Base-by-base conservation (phyloP, 2,329 filamentous ascomycete species). In the Colletotrichum sp. region DNA sequence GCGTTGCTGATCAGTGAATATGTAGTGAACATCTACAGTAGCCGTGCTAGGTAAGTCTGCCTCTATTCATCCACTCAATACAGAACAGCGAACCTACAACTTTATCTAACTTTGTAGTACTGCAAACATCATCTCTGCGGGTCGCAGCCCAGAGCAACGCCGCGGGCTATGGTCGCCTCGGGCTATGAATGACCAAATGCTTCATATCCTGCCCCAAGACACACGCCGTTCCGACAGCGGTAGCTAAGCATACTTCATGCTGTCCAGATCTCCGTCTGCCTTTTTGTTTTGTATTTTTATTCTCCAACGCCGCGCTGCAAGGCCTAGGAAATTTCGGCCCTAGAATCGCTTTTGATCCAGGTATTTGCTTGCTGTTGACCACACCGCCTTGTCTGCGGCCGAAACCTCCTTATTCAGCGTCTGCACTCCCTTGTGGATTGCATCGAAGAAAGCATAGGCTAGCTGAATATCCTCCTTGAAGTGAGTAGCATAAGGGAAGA, bases 381-480 rank as follows among this genome's bases (percentile, higher is more conserved):
- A 93, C 18, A 85, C 85, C 13, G 83, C 81, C 82, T 87, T 90
- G 78, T 90, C 89, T 3, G 81, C 82, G 28, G 84, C 81, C 6
- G 86, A 80, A 18, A 93, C 80, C 78, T 90, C 87, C 69, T 88
- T 86, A 32, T 83, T 84, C 10, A 93, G 81, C 12, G 86, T 88
- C 82, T 90, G 88, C n/a, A 93, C 84, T 57, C 91, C 92, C 24
- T 86, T 87, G 78, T 90, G 87, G 44, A 94, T 81, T 6, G 91
- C 90, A 71, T 89, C 87, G 78, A 93, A 90, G 80, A 93, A 92
- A 39, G 87, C 86, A 78, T 89, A 90, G 57, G 88, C 89, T 28
- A 91, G 87, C 12, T 89, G 87, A 28, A 94, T 85, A 81, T 94
- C 92, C 63, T 92, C 91, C n/a, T 84, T 83, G 77, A 93, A 88